These are phyloP conservation scores for Celoporthe dispersa DNA, from an alignment of 2,329 filamentous ascomycete species.

Conservation along the genomic window DNA sequence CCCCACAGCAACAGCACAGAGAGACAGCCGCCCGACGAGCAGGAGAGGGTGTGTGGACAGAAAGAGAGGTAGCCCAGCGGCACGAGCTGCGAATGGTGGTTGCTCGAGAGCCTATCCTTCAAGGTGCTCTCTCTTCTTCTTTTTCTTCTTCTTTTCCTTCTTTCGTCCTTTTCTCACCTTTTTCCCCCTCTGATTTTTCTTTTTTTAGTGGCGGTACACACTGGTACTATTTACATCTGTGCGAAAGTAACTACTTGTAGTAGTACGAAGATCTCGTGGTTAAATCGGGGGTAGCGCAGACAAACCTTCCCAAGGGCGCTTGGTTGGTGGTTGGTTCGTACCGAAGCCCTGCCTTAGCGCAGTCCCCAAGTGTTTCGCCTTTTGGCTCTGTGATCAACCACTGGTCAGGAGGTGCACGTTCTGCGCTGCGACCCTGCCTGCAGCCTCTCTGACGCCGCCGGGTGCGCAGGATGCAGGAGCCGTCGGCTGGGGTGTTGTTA, in stretches of 20 bases:
- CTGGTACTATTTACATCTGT: not conserved
- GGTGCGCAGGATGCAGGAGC: slow-evolving; percentile 5
- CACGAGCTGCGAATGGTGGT: not conserved
- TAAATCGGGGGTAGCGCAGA: not conserved
- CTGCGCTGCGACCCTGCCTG: not conserved
- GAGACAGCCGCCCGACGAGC: not conserved
- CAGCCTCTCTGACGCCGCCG: slow-evolving; percentile 2
- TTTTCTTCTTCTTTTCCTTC: not conserved
- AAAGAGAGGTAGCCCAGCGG: too few relatives aligned
- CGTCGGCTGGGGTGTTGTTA: not conserved
- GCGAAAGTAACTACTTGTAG: not conserved
- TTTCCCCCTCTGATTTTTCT: not conserved
- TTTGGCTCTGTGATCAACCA: not conserved
- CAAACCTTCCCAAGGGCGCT: not conserved
- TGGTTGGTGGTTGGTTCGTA: not conserved
- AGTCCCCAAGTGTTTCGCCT: not conserved
- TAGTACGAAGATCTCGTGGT: not conserved
- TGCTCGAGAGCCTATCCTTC: not conserved
- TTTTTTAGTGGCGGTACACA: not conserved
- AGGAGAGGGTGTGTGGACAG: not conserved
- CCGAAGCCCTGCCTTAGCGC: slow-evolving; percentile 1
- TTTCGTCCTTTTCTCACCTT: not conserved
- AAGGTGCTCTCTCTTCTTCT: too few relatives aligned
- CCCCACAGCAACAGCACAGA: not conserved
- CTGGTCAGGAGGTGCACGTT: slow-evolving; percentile 1